Percentiles rank a stretch among this genome's conserved stretches.
These are phyloP conservation scores for Wickerhamomyces rabaulensis DNA, from an alignment of 805 yeast genomes.

Conservation along the genomic window DNA sequence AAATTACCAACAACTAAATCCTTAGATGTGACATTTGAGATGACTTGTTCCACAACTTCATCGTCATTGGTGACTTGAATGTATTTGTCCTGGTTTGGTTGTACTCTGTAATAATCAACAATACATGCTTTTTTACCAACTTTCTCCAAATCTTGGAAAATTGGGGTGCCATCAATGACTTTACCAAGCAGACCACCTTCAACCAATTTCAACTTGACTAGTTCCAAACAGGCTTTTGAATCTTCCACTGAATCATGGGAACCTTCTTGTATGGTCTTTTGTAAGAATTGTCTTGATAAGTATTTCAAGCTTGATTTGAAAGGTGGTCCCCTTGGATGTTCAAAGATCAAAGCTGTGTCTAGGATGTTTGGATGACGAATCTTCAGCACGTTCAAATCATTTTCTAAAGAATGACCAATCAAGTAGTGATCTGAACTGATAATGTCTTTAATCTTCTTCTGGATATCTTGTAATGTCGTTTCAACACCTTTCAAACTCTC, in stretches of 20 bases:
- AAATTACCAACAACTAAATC: slow-evolving; percentile 51
- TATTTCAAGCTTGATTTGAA: slow-evolving; percentile 71
- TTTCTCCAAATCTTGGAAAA: slow-evolving; percentile 35
- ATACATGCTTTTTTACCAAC: slow-evolving; percentile 26
- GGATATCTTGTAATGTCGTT: slow-evolving; percentile 64
- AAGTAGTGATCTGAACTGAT: slow-evolving; percentile 57
- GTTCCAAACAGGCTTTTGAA: slow-evolving; percentile 71
- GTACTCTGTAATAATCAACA: slow-evolving; percentile 28
- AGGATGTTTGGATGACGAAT: slow-evolving; percentile 69
- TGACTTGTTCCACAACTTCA: slow-evolving; percentile 43
- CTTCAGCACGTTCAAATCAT: slow-evolving; percentile 68
- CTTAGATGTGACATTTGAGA: slow-evolving; percentile 13
- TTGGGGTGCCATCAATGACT: slow-evolving; percentile 34
- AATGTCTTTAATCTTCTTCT: slow-evolving; percentile 41
- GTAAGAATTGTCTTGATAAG: slow-evolving; percentile 54
- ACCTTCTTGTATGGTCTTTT: slow-evolving; percentile 62
- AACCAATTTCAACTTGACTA: slow-evolving; percentile 61
- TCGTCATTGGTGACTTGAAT: slow-evolving; percentile 53
- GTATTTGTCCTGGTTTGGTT: slow-evolving; percentile 22
- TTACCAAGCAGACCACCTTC: slow-evolving; percentile 68
- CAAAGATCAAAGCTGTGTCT: slow-evolving; percentile 74
- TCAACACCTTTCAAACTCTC: slow-evolving; percentile 58
- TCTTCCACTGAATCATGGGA: slow-evolving; percentile 86
- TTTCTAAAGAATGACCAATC: slow-evolving; percentile 87
- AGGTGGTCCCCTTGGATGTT: slow-evolving; percentile 83